Evolutionary conservation across 805 yeast genomes (phyloP), one percentile per base, ranked within the genome.

Genomic region (Yarrowia divulgata): DNA sequence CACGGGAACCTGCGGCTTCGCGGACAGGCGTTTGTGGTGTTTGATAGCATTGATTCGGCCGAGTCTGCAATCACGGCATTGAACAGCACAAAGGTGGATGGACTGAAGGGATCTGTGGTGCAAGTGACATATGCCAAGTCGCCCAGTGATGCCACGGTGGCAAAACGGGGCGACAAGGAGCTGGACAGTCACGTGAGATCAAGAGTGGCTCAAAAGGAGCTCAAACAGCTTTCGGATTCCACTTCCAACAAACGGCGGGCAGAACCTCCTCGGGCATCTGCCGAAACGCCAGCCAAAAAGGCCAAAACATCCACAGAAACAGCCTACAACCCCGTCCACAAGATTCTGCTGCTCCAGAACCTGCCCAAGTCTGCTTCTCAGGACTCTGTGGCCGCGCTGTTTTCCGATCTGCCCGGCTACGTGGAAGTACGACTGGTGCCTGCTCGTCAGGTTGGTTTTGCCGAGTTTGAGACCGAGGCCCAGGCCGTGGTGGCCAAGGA

Each of bases 11-110:
- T 90, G n/a, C 83, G 81, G 71, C 82, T 89, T 84, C 83, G 88
- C 69, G 97, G 97, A 1, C 97, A 91, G 77, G 97, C 97, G 0
- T 91, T 90, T 76, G 82, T 91, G 7, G 85, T 90, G 0, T 85
- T 87, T 67, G 81, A 79, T 3, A 74, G 76, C 19, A 73, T 74
- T 0, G 79, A 80, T 3, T 77, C 79, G 6, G 87, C 93, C 1
- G 69, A 75, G 3, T 73, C 74, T 49, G 90, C 89, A 0, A 74
- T 84, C 3, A 78, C 79, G n/a, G 77, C 74, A 18, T 72, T 84
- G 46, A 79, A 85, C 58, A 82, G 14, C 70, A 73, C 39, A n/a
- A 43, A 49, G 16, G 12, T 43, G 32, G 66, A 43, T 34, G 78
- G 78, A 23, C 68, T 89, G 13, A 82, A 82, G 72, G 85, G 82